Percentiles rank a stretch among this genome's conserved stretches.
Evolutionary conservation across 1,284 basidiomycete genomes (phyloP).

Genomic region (Phlebopus sp.): DNA sequence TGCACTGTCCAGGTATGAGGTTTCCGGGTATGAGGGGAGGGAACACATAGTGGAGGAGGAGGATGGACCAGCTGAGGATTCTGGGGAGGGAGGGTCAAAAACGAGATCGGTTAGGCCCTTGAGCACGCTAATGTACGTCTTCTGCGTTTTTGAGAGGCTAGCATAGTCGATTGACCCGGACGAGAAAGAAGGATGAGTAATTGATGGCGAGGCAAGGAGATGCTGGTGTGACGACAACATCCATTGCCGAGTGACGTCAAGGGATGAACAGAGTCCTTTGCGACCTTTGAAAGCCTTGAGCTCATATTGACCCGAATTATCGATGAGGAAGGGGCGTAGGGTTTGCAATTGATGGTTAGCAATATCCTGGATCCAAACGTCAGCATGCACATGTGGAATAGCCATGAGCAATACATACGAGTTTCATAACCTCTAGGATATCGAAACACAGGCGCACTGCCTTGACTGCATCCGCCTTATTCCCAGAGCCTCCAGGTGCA

Average conservation of each 20-base stretch:
- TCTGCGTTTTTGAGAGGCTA: slow-evolving; percentile 47
- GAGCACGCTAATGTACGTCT: slow-evolving; percentile 55
- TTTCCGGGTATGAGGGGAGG: slow-evolving; percentile 68
- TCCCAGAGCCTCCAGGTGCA: slow-evolving; percentile 50
- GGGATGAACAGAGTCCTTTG: slow-evolving; percentile 46
- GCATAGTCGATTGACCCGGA: slow-evolving; percentile 39
- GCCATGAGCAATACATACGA: slow-evolving; percentile 52
- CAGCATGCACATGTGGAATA: slow-evolving; percentile 12
- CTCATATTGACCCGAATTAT: slow-evolving; percentile 81
- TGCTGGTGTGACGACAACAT: slow-evolving; percentile 44
- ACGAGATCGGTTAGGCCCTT: slow-evolving; percentile 71
- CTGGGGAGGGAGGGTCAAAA: slow-evolving; percentile 53
- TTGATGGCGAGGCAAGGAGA: slow-evolving; percentile 36
- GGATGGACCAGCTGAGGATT: slow-evolving; percentile 25
- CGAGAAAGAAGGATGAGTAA: slow-evolving; percentile 43
- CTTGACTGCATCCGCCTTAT: slow-evolving; percentile 63
- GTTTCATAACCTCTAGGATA: slow-evolving; percentile 92
- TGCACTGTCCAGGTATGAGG: slow-evolving; percentile 77
- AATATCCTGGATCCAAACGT: slow-evolving; percentile 65
- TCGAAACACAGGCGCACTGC: slow-evolving; percentile 87
- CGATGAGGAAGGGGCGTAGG: slow-evolving; percentile 80
- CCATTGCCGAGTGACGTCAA: slow-evolving; percentile 65
- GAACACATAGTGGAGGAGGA: slow-evolving; percentile 34
- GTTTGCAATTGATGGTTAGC: slow-evolving; percentile 93
- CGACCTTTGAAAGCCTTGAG: slow-evolving; percentile 71